Conservation (phyloP, 2,329 filamentous ascomycete genomes). For the Alternaria gaisen region DNA sequence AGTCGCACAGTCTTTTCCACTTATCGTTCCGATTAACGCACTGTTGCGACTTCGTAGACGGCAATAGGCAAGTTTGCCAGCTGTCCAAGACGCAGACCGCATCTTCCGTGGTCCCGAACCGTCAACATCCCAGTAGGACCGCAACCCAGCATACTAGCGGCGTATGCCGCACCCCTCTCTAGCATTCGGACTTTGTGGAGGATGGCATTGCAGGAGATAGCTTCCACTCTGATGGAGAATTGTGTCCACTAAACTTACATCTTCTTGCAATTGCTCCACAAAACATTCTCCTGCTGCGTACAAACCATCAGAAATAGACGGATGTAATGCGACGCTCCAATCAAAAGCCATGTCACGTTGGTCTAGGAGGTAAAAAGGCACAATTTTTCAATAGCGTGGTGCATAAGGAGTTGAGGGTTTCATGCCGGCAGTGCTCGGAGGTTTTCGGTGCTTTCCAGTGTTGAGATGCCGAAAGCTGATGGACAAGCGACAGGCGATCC, state of each 20-base stretch:
- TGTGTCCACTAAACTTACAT: neutral
- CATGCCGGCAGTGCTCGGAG: neutral
- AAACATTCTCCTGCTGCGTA: neutral
- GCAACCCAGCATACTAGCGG: neutral
- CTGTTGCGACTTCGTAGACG: neutral
- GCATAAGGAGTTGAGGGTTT: neutral
- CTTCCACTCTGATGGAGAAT: neutral
- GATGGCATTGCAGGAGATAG: neutral
- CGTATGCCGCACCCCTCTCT: neutral
- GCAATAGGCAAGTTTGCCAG: slow-evolving; percentile 1
- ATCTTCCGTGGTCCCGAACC: slow-evolving; percentile 8
- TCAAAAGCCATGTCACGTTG: neutral
- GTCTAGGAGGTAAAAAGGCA: neutral
- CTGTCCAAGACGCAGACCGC: slow-evolving; percentile 1
- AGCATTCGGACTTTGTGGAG: neutral
- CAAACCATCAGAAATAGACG: neutral
- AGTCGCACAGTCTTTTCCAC: neutral
- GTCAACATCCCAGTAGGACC: neutral
- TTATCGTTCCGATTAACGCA: neutral
- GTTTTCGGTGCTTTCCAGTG: slow-evolving; percentile 3
- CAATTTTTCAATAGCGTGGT: neutral
- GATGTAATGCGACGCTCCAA: neutral
- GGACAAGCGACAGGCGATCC: neutral
- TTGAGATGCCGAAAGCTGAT: neutral
- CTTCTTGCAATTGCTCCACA: neutral